phyloP scores from a whole-genome alignment of 345 rosid genomes.

The Clarkia xantiana region DNA sequence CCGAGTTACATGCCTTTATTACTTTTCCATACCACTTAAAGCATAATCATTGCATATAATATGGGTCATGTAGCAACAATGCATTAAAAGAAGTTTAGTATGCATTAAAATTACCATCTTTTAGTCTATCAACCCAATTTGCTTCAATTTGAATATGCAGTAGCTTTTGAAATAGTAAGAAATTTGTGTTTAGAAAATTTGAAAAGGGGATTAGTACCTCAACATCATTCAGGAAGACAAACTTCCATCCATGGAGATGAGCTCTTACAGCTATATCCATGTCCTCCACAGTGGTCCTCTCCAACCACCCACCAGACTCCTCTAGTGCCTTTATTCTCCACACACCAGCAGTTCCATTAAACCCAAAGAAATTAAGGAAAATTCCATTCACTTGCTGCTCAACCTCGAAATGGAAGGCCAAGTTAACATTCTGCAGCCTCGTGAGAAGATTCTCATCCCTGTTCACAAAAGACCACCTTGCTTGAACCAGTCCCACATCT shows the following conservation, averaged over 20 bases:
- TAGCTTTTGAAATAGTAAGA: background rate
- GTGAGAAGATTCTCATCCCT: constrained; percentile 51
- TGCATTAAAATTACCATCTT: no score
- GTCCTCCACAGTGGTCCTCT: constrained; percentile 48
- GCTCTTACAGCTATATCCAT: constrained; percentile 52
- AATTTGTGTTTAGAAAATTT: background rate
- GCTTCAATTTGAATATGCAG: no score
- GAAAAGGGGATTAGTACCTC: constrained; percentile 22
- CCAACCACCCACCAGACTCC: constrained; percentile 42
- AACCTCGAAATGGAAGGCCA: constrained; percentile 58
- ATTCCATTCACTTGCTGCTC: constrained; percentile 66
- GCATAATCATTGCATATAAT: no score
- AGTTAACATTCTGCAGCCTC: constrained; percentile 49
- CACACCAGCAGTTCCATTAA: constrained; percentile 65
- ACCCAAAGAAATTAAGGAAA: constrained; percentile 54
- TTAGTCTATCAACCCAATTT: no score
- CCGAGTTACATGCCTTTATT: no score
- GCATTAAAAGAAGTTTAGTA: no score
- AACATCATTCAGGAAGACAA: constrained; percentile 36
- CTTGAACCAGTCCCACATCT: constrained; percentile 36
- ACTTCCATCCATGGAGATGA: constrained; percentile 42
- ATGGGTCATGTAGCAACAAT: no score
- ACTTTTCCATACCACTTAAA: no score
- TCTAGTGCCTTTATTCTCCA: constrained; percentile 47
- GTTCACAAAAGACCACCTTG: constrained; percentile 57